A percentile compares a stretch with the other conserved stretches of the same genome.
These are phyloP conservation scores for Penicillium sp. DNA, from an alignment of 2,329 filamentous ascomycete species.

Conservation along the genomic window DNA sequence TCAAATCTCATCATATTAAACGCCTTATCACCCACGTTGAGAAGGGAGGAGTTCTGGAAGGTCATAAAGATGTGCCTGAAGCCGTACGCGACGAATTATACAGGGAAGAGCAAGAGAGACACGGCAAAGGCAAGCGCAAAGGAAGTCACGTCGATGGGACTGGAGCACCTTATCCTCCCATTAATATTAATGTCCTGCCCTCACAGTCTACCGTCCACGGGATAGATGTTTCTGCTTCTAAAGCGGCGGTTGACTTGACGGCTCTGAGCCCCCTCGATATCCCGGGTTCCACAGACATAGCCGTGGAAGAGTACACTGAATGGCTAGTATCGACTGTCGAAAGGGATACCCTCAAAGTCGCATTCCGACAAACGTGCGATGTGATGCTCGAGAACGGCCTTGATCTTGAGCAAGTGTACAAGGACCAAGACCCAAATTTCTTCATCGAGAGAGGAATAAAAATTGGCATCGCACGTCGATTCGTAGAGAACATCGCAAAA, in stretches of 20 bases:
- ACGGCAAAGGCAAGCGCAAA: slow-evolving; percentile 4
- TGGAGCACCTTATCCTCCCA: slow-evolving; percentile 5
- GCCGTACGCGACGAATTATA: slow-evolving; percentile 1
- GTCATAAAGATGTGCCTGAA: slow-evolving; percentile 2
- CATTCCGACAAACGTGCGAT: too few relatives aligned
- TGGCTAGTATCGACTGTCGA: not conserved
- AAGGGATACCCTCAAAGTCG: too few relatives aligned
- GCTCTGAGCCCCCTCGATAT: not conserved
- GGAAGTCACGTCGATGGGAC: not conserved
- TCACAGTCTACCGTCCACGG: not conserved
- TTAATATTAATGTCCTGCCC: slow-evolving; percentile 1
- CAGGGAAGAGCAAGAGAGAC: slow-evolving; percentile 7
- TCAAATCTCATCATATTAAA: too few relatives aligned
- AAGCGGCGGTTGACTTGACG: not conserved
- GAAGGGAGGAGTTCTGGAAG: too few relatives aligned
- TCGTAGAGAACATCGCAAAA: too few relatives aligned
- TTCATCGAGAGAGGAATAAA: too few relatives aligned
- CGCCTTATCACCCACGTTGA: too few relatives aligned
- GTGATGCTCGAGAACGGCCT: too few relatives aligned
- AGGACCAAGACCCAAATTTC: too few relatives aligned
- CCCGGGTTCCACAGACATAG: slow-evolving; percentile 7
- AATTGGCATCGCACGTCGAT: too few relatives aligned
- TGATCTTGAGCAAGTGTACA: too few relatives aligned
- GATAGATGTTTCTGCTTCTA: slow-evolving; percentile 1
- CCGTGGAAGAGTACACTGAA: slow-evolving; percentile 12